A percentile compares a stretch with the other conserved stretches of the same genome.
phyloP scores from a whole-genome alignment of 805 yeast genomes.

The Kazachstania bromeliacearum region DNA sequence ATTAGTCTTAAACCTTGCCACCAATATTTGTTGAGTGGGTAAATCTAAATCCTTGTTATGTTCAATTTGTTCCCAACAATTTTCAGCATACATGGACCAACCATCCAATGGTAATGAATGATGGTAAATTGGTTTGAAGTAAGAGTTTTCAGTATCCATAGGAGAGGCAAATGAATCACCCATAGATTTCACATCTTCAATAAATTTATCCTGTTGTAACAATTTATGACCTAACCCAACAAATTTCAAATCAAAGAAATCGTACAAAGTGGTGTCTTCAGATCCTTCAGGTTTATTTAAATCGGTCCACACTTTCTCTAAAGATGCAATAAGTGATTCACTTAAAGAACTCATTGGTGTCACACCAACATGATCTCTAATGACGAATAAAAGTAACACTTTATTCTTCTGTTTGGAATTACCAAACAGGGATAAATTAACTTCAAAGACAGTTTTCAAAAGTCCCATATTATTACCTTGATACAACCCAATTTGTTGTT shows the following conservation, averaged over 20 bases:
- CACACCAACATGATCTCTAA: constrained; percentile 82
- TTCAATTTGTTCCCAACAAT: constrained; percentile 92
- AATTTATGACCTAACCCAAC: constrained; percentile 78
- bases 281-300: constrained; percentile 60
- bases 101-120: constrained; percentile 90
- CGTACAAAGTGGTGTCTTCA: constrained; percentile 35
- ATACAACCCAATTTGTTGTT: constrained; percentile 90
- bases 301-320: constrained; percentile 67
- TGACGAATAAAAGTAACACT: constrained; percentile 71
- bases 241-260: constrained; percentile 80
- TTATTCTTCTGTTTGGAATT: constrained; percentile 42
- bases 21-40: constrained; percentile 93
- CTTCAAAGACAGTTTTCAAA: constrained; percentile 92
- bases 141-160: constrained; percentile 18
- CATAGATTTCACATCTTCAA: constrained; percentile 45
- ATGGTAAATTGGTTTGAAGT: constrained; percentile 66
- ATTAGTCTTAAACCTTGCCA: constrained; percentile 89
- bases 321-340: constrained; percentile 58
- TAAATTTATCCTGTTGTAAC: constrained; percentile 65
- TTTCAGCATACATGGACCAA: constrained; percentile 85
- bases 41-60: constrained; percentile 86
- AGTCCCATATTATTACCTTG: constrained; percentile 98
- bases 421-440: constrained; percentile 78
- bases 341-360: constrained; percentile 72
- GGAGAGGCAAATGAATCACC: constrained; percentile 35